Conservation (phyloP, 495 filamentous ascomycete species). For the Trichoderma virens region DNA sequence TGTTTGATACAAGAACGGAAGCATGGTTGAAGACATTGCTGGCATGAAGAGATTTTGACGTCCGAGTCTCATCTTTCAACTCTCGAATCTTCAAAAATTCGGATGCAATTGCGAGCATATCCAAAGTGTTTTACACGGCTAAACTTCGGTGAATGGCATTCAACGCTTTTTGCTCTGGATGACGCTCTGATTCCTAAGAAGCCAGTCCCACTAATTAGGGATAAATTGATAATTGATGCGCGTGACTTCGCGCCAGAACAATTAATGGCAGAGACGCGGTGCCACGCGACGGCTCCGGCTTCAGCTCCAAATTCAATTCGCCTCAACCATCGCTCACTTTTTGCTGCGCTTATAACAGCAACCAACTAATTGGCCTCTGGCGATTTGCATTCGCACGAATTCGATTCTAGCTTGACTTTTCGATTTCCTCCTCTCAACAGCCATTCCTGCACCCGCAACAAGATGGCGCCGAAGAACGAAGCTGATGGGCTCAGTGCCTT, state of each 20-base stretch:
- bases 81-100: not conserved
- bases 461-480: slow-evolving; percentile 15
- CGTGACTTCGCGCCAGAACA: slow-evolving; percentile 7
- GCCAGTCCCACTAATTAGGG: not conserved
- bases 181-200: not conserved
- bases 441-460: not conserved
- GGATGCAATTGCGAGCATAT: not conserved
- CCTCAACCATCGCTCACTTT: not conserved
- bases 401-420: not conserved
- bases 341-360: not conserved
- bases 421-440: not conserved
- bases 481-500: slow-evolving; percentile 41
- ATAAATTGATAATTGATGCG: not conserved
- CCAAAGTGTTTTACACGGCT: not conserved
- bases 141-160: not conserved
- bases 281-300: not conserved
- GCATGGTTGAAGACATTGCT: slow-evolving; percentile 32
- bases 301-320: not conserved
- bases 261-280: not conserved
- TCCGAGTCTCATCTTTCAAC: not conserved
- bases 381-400: not conserved
- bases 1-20: slow-evolving; percentile 58
- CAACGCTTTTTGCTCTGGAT: not conserved
- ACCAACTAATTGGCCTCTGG: not conserved
- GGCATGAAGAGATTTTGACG: not conserved